phyloP scores from a whole-genome alignment of 495 filamentous ascomycete species.

The Penicillium cosmopolitanum region DNA sequence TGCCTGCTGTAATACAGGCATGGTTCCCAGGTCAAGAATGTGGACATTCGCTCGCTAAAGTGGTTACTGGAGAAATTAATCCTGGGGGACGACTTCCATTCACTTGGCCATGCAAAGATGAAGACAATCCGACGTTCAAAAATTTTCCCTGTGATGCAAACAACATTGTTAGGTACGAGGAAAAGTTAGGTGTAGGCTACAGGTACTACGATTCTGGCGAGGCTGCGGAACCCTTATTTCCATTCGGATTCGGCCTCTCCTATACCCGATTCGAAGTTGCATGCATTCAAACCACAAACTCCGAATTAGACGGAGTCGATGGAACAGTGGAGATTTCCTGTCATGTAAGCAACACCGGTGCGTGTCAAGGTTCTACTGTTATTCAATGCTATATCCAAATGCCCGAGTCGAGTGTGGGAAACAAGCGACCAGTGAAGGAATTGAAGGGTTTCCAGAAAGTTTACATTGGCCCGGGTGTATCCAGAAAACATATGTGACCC shows the following conservation, averaged over 20 bases:
- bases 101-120: conserved; percentile 70
- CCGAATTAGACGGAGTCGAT: background rate
- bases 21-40: conserved; percentile 83
- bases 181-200: conserved; percentile 86
- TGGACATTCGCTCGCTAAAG: conserved; percentile 76
- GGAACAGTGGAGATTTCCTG: conserved; percentile 60
- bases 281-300: background rate
- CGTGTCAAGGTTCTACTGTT: conserved; percentile 65
- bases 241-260: background rate
- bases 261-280: conserved; percentile 60
- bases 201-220: conserved; percentile 42
- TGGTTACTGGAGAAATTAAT: conserved; percentile 78
- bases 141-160: conserved; percentile 61
- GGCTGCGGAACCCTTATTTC: background rate
- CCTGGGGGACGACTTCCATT: conserved; percentile 77
- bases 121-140: conserved; percentile 69
- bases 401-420: conserved; percentile 34
- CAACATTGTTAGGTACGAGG: conserved; percentile 69
- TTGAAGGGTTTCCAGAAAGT: conserved; percentile 73
- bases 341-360: conserved; percentile 74
- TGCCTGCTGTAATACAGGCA: conserved; percentile 83
- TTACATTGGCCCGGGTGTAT: conserved; percentile 53
- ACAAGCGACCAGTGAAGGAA: conserved; percentile 61
- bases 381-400: conserved; percentile 68
- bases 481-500: too few species aligned